phyloP scores from a whole-genome alignment of 208 protist genomes.

The Trypanosoma conorhini region DNA sequence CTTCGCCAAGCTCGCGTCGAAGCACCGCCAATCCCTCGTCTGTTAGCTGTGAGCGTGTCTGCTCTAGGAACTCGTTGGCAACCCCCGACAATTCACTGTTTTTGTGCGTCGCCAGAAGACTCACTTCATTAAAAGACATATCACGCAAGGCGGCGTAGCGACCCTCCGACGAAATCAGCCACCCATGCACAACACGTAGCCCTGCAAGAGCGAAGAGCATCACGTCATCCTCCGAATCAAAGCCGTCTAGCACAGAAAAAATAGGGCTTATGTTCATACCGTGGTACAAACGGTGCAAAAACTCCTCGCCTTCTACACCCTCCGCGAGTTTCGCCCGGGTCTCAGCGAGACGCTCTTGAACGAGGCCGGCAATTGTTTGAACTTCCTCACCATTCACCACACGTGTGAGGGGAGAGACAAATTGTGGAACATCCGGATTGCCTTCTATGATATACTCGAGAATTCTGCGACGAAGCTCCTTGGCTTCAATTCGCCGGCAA shows the following conservation, averaged over 20 bases:
- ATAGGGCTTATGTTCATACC: slow-evolving; percentile 54
- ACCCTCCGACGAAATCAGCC: slow-evolving; percentile 33
- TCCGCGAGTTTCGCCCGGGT: slow-evolving; percentile 7
- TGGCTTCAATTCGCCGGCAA: slow-evolving; percentile 15
- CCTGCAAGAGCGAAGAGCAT: slow-evolving; percentile 43
- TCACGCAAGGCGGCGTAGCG: slow-evolving; percentile 32
- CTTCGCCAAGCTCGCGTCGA: slow-evolving; percentile 24
- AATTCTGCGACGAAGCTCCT: slow-evolving; percentile 20
- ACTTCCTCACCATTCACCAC: slow-evolving; percentile 22
- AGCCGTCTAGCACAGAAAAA: slow-evolving; percentile 39
- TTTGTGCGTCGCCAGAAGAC: slow-evolving; percentile 28
- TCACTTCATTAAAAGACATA: slow-evolving; percentile 54
- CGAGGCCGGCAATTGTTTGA: slow-evolving; percentile 18
- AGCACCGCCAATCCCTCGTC: slow-evolving; percentile 27
- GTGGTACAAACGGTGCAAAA: slow-evolving; percentile 33
- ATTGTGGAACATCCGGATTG: slow-evolving; percentile 5
- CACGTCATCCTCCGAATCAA: slow-evolving; percentile 40
- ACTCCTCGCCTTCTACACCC: slow-evolving; percentile 10
- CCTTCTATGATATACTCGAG: slow-evolving; percentile 15
- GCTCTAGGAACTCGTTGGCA: slow-evolving; percentile 26
- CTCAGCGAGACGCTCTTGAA: slow-evolving; percentile 13
- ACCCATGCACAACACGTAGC: slow-evolving; percentile 49
- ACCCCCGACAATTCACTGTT: slow-evolving; percentile 9
- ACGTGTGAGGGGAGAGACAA: slow-evolving; percentile 20
- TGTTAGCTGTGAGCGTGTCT: slow-evolving; percentile 31